Conservation (phyloP, 257 asterid genomes). For the Nicotiana noctiflora region DNA sequence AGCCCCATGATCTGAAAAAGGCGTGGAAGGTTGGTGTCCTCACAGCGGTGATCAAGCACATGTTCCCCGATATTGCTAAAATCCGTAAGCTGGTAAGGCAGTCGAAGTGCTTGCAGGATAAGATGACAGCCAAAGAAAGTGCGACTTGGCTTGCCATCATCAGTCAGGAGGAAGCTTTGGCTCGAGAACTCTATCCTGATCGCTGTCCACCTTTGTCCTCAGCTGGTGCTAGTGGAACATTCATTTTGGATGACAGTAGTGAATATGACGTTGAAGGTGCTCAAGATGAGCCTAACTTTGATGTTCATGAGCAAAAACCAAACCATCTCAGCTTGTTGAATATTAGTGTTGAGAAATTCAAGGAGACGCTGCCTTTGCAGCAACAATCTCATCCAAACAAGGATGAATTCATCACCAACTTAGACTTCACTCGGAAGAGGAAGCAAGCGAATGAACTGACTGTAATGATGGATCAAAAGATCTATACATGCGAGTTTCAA, state of each 20-base stretch:
- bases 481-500: slow-evolving; percentile 61
- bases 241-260: slow-evolving; percentile 40
- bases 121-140: slow-evolving; percentile 91
- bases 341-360: slow-evolving; percentile 30
- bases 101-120: slow-evolving; percentile 83
- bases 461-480: slow-evolving; percentile 39
- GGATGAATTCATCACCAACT: slow-evolving; percentile 35
- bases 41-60: slow-evolving; percentile 79
- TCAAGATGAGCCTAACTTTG: slow-evolving; percentile 42
- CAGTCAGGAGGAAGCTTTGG: slow-evolving; percentile 71
- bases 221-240: slow-evolving; percentile 43
- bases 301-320: slow-evolving; percentile 67
- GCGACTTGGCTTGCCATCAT: slow-evolving; percentile 81
- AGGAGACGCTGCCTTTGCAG: slow-evolving; percentile 29
- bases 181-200: slow-evolving; percentile 68
- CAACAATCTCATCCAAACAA: slow-evolving; percentile 30
- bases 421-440: slow-evolving; percentile 62
- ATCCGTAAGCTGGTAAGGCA: slow-evolving; percentile 79
- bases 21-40: slow-evolving; percentile 85
- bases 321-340: slow-evolving; percentile 34
- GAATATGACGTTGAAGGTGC: slow-evolving; percentile 78
- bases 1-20: slow-evolving; percentile 85
- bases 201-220: slow-evolving; percentile 47
- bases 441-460: slow-evolving; percentile 40
- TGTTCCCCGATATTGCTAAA: slow-evolving; percentile 79